Base-by-base conservation (phyloP, 768 basidiomycete genomes). In the Pulveroboletus sp. region DNA sequence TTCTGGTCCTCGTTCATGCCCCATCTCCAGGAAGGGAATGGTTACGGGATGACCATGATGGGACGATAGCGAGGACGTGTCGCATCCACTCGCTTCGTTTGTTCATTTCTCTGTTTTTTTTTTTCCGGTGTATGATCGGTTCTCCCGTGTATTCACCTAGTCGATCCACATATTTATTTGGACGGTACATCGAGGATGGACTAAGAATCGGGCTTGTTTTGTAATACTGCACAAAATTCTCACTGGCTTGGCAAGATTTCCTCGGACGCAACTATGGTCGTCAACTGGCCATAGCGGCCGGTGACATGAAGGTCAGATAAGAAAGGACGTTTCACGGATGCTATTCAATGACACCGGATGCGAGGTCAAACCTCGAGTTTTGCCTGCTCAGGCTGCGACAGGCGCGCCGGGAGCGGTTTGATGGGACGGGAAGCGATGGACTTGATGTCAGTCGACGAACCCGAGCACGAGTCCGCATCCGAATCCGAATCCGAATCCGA, bases 401-500 rank as follows among this genome's bases (percentile, higher is more conserved):
- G 53, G 35, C 77, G 74, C 53, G 65, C 68, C 9, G 78, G 79
- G 29, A 80, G 70, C 23, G 79, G 77, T 53, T 68, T 77, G 49
- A 77, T 73, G 27, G 68, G 67, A 24, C 79, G 69, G 1, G 76
- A 71, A 20, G 66, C 58, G 42, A 76, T 65, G n/a, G 69, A 71
- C 11, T 64, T 71, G 45, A 75, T 71, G 41, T 72, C 72, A 20
- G 57, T 37, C 6, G 53, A 55, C 6, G 55, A 54, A 26, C 41
- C 47, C 19, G 58, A 53, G 26, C 34, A 36, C 20, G 68, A 55
- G 1, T 47, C 49, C 16, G 35, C 40, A 40, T 57, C 59, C 2
- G 54, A 54, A 26, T 39, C 47, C 19, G 58, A 53, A 24, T 35
- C 39, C 20, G 68, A 55, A 1, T 47, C 49, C 16, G 35, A 43